A percentile compares a stretch with the other conserved stretches of the same genome.
These are phyloP conservation scores for Periconia digitata DNA, from an alignment of 2,329 filamentous ascomycete species.

Conservation along the genomic window DNA sequence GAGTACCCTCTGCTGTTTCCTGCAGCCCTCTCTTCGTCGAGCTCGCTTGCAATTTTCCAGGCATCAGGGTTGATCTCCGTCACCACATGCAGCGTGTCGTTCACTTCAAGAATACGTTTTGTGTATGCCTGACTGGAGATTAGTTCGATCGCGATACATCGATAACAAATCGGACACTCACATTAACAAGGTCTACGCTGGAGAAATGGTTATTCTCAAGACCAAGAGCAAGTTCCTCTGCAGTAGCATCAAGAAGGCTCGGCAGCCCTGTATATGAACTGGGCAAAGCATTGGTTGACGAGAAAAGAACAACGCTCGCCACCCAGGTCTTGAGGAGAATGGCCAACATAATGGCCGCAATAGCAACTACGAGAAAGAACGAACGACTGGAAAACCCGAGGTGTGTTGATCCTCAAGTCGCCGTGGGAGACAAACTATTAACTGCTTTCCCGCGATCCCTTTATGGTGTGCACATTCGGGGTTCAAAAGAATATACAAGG, in stretches of 20 bases:
- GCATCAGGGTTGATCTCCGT: slow-evolving; percentile 61
- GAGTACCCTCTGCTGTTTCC: slow-evolving; percentile 50
- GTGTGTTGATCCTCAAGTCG: too few species aligned
- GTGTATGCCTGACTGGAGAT: slow-evolving; percentile 49
- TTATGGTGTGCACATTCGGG: too few species aligned
- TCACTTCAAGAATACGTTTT: slow-evolving; percentile 55
- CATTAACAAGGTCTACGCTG: slow-evolving; percentile 57
- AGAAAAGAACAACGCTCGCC: slow-evolving; percentile 21
- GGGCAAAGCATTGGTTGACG: slow-evolving; percentile 10
- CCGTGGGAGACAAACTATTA: too few species aligned
- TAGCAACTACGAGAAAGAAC: neutral
- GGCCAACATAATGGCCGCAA: slow-evolving; percentile 11
- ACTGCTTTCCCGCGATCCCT: neutral
- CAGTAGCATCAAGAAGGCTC: slow-evolving; percentile 53
- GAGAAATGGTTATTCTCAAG: slow-evolving; percentile 55
- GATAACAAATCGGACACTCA: slow-evolving; percentile 5
- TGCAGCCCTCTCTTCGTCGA: slow-evolving; percentile 52
- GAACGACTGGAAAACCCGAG: neutral
- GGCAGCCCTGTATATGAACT: slow-evolving; percentile 24
- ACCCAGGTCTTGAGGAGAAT: slow-evolving; percentile 12
- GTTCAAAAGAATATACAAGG: neutral
- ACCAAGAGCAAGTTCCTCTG: slow-evolving; percentile 54
- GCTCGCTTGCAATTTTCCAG: slow-evolving; percentile 48
- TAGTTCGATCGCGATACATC: neutral
- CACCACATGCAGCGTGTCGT: slow-evolving; percentile 54